Evolutionary conservation across 2,329 filamentous ascomycete species (phyloP).

Genomic region (Hymenoscyphus infarciens): DNA sequence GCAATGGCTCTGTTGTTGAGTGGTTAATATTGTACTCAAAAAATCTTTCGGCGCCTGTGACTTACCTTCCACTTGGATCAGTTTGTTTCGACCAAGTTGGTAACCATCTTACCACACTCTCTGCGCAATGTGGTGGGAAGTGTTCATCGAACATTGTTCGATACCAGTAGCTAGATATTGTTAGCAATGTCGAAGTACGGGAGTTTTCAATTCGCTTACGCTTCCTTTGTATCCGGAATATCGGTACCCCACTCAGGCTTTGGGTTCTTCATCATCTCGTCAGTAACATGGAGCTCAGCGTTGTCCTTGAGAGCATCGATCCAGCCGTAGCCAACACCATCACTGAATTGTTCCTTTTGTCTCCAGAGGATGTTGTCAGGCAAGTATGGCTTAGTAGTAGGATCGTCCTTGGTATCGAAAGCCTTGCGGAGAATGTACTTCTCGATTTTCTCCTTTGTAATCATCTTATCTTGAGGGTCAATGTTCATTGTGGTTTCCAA

Average conservation of each 20-base stretch:
- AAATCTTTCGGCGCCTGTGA: background rate
- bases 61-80: conserved; percentile 74
- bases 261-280: conserved; percentile 98
- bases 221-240: conserved; percentile 94
- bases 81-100: conserved; percentile 96
- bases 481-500: conserved; percentile 90
- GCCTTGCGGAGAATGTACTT: conserved; percentile 98
- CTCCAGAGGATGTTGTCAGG: conserved; percentile 94
- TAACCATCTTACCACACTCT: conserved; percentile 93
- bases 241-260: conserved; percentile 94
- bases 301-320: conserved; percentile 96
- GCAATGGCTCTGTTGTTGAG: conserved; percentile 62
- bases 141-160: conserved; percentile 98
- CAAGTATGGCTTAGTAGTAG: conserved; percentile 78
- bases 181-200: conserved; percentile 14
- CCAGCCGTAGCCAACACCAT: conserved; percentile 98
- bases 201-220: conserved; percentile 49
- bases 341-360: conserved; percentile 99
- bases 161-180: conserved; percentile 77
- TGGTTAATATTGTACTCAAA: conserved; percentile 12
- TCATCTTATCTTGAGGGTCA: conserved; percentile 94
- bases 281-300: conserved; percentile 82
- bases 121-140: conserved; percentile 87
- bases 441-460: conserved; percentile 69
- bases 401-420: conserved; percentile 89